A percentile compares a stretch with the other conserved stretches of the same genome.
Evolutionary conservation across 805 yeast species (phyloP).

Genomic region (Saturnispora mendoncae): DNA sequence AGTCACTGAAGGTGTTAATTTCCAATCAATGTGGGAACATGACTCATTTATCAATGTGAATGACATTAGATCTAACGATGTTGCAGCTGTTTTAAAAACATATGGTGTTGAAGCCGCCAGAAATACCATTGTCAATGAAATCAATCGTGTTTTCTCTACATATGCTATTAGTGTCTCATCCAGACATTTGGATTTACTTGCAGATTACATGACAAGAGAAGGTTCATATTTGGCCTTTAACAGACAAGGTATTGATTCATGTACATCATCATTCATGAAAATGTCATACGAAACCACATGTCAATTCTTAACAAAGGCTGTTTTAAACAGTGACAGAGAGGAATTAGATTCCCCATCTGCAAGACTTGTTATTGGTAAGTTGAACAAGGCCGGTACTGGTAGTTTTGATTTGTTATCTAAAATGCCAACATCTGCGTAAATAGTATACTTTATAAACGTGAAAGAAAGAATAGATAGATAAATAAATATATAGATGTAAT

Average conservation of each 20-base stretch:
- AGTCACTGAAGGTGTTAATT: conserved; percentile 97
- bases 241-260: conserved; percentile 95
- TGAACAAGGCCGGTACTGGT: conserved; percentile 92
- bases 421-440: conserved; percentile 26
- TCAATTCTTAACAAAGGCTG: conserved; percentile 94
- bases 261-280: conserved; percentile 94
- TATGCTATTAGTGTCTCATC: conserved; percentile 89
- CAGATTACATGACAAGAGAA: conserved; percentile 98
- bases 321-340: conserved; percentile 84
- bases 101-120: conserved; percentile 99
- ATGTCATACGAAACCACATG: conserved; percentile 99
- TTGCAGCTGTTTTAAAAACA: conserved; percentile 77
- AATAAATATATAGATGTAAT: no score
- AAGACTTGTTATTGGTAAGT: conserved; percentile 83
- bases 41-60: conserved; percentile 87
- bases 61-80: conserved; percentile 84
- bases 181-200: conserved; percentile 93
- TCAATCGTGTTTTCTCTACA: conserved; percentile 89
- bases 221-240: conserved; percentile 94
- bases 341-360: conserved; percentile 88
- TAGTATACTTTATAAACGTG: background rate
- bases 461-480: no score
- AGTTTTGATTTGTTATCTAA: conserved; percentile 70
- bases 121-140: conserved; percentile 92
- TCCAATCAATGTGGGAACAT: conserved; percentile 97